Percentiles rank a stretch among this genome's conserved stretches.
phyloP scores from a whole-genome alignment of 2,329 filamentous ascomycete genomes.

The Monosporascus sp. region DNA sequence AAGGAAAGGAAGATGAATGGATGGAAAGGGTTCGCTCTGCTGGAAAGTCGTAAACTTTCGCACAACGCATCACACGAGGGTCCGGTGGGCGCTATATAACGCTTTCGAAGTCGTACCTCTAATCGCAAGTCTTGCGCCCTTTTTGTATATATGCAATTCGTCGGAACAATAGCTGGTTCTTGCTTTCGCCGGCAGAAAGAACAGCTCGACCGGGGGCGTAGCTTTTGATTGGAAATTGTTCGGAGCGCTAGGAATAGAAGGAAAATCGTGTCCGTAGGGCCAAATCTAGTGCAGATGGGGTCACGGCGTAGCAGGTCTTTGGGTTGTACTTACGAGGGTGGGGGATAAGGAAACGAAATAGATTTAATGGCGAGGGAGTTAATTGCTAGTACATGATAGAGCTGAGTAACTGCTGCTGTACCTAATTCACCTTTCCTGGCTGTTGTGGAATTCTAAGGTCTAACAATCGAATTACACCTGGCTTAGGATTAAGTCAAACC shows the following conservation, averaged over 20 bases:
- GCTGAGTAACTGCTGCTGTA: no score
- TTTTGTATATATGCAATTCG: neutral
- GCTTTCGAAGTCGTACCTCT: neutral
- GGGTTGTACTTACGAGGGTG: no score
- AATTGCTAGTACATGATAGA: no score
- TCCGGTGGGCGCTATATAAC: neutral
- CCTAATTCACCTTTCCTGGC: no score
- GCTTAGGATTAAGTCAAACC: no score
- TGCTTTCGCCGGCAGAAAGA: neutral
- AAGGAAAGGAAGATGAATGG: slow-evolving; percentile 22
- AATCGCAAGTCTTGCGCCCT: no score
- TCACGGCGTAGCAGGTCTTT: no score
- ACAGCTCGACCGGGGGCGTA: neutral
- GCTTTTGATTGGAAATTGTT: neutral
- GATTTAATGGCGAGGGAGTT: no score
- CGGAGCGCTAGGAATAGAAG: neutral
- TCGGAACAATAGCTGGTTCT: neutral
- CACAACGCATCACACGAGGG: neutral
- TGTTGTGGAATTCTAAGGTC: no score
- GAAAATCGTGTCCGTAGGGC: neutral
- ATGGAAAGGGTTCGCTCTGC: slow-evolving; percentile 20
- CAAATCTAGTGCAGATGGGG: slow-evolving; percentile 1
- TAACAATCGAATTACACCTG: no score
- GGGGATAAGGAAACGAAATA: no score
- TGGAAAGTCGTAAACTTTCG: slow-evolving; percentile 11